Evolutionary conservation across 1,284 basidiomycete genomes (phyloP), one percentile per base, ranked within the genome.

Genomic region (Chalciporus sp.): DNA sequence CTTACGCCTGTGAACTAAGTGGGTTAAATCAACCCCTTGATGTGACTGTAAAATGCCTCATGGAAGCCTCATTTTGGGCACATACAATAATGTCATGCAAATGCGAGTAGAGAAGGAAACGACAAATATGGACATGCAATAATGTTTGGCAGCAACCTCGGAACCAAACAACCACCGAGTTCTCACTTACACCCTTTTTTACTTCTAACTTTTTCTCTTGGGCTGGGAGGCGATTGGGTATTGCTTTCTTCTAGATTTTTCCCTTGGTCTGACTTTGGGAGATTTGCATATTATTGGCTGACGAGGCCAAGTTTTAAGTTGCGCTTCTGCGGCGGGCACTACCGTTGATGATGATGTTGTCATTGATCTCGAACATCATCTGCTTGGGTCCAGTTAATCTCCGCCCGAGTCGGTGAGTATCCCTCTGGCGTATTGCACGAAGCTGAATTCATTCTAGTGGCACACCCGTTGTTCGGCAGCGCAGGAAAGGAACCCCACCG

Each of bases 131-230:
- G 40, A 26, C 19, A 4, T 4, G 37, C 19, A 35, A 5, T n/a
- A n/a, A n/a, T 58, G 19, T 59, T 56, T 59, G 45, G 23, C 50
- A 53, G 52, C 19, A 19, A 35, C 51, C 12, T 55, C 41, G 29
- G 50, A 56, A 52, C 49, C 35, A 59, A 58, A 61, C 58, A 50
- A 33, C 29, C 26, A 43, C 10, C 52, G 47, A 49, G 14, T n/a
- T 17, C 23, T 26, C 26, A 23, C 20, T 27, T 8, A 1, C 12
- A 26, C 40, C 5, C 12, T 17, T 27, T n/a, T 17, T 14, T 40
- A 42, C 26, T 23, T 23, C 23, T 6, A 23, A 46, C 28, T 17
- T 49, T 31, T 26, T 33, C 14, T 33, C 2, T 14, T n/a, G 7
- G 14, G n/a, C 35, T n/a, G 35, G 16, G 35, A n/a, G n/a, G 8